A percentile compares a stretch with the other conserved stretches of the same genome.
phyloP scores from a whole-genome alignment of 2,329 filamentous ascomycete species.

The Nigrospora sphaerica region DNA sequence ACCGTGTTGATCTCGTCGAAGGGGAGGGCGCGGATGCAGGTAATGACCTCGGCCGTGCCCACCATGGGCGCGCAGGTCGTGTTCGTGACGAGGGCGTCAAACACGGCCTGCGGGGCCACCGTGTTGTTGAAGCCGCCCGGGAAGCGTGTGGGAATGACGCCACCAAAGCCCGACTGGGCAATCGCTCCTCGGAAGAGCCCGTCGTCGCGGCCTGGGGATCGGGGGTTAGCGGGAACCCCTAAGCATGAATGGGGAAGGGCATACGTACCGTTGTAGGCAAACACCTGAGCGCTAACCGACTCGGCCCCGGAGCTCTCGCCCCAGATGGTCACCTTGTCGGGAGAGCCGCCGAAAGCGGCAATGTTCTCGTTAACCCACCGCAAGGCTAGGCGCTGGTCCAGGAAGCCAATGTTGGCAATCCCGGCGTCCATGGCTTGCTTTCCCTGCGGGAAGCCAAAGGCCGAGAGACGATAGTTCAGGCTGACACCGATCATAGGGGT shows the following conservation, averaged over 20 bases:
- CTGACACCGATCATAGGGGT: constrained; percentile 40
- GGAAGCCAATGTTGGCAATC: constrained; percentile 38
- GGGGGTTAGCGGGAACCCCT: neutral
- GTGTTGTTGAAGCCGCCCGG: constrained; percentile 21
- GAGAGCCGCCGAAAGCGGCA: constrained; percentile 28
- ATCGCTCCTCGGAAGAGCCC: constrained; percentile 11
- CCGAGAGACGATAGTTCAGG: constrained; percentile 38
- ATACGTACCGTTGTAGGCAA: constrained; percentile 28
- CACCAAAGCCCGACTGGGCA: constrained; percentile 35
- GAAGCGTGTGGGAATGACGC: constrained; percentile 16
- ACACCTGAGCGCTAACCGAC: constrained; percentile 33
- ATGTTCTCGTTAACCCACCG: constrained; percentile 31
- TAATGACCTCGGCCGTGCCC: constrained; percentile 12
- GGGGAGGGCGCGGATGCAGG: constrained; percentile 19
- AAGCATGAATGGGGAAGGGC: neutral
- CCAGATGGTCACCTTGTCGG: constrained; percentile 33
- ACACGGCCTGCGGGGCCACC: constrained; percentile 15
- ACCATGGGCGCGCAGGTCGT: constrained; percentile 17
- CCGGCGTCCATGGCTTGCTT: constrained; percentile 29
- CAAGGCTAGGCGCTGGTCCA: constrained; percentile 35
- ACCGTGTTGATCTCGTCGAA: constrained; percentile 16
- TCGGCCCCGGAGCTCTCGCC: constrained; percentile 38
- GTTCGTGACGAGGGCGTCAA: constrained; percentile 18
- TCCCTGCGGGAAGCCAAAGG: constrained; percentile 39
- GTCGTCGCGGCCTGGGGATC: constrained; percentile 18